phyloP scores from a whole-genome alignment of 2,329 filamentous ascomycete species.

The Apiospora rasikravindrae region DNA sequence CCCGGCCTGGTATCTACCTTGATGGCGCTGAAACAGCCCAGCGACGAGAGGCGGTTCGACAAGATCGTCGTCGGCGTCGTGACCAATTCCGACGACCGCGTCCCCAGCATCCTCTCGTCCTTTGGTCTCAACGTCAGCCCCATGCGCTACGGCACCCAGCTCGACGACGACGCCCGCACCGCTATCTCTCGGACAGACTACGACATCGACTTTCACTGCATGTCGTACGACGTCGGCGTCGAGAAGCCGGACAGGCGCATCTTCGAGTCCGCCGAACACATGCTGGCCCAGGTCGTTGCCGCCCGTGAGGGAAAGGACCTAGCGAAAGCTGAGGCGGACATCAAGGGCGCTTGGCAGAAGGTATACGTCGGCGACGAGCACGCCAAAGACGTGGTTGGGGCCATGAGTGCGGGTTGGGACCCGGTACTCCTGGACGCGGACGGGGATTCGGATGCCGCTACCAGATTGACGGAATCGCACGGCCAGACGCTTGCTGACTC shows the following conservation, averaged over 20 bases:
- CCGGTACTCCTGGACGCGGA: conserved; percentile 45
- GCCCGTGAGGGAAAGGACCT: conserved; percentile 24
- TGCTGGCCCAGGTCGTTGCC: conserved; percentile 43
- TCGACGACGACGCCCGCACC: too few species aligned
- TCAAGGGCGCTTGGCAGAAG: conserved; percentile 43
- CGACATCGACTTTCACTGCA: conserved; percentile 60
- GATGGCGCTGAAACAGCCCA: conserved; percentile 39
- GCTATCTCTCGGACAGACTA: conserved; percentile 26
- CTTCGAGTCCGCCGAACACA: conserved; percentile 57
- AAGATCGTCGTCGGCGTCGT: conserved; percentile 60
- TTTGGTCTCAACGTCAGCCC: conserved; percentile 56
- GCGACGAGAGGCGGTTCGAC: conserved; percentile 35
- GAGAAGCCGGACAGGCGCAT: conserved; percentile 64
- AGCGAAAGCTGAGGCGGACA: conserved; percentile 26
- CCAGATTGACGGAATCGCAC: background rate
- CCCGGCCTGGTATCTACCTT: conserved; percentile 53
- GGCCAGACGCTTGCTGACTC: background rate
- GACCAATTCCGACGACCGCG: conserved; percentile 68
- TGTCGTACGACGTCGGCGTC: conserved; percentile 67
- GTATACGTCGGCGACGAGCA: conserved; percentile 62
- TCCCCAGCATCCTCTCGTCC: conserved; percentile 57
- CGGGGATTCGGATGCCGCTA: background rate
- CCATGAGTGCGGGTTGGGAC: conserved; percentile 52
- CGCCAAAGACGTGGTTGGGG: conserved; percentile 55
- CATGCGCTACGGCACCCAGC: conserved; percentile 31